A percentile compares a stretch with the other conserved stretches of the same genome.
phyloP scores from a whole-genome alignment of 2,329 filamentous ascomycete species.

The Colletotrichum eleusines region DNA sequence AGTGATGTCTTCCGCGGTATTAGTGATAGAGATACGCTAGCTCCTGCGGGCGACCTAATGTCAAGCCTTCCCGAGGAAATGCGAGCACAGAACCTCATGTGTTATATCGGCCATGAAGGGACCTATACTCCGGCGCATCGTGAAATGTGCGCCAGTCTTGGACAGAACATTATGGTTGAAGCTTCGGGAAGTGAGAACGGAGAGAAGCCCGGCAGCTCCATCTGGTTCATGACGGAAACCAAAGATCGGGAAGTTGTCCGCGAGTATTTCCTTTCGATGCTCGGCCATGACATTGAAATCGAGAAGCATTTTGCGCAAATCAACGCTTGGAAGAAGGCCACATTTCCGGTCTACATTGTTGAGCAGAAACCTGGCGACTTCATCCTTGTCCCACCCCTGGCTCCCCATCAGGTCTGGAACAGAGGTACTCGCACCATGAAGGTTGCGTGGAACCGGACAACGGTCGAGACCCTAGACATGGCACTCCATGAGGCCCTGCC shows the following conservation, averaged over 20 bases:
- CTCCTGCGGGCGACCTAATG: slow-evolving; percentile 91
- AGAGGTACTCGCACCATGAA: slow-evolving; percentile 96
- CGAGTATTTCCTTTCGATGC: slow-evolving; percentile 91
- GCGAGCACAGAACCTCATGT: slow-evolving; percentile 97
- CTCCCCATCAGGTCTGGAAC: slow-evolving; percentile 98
- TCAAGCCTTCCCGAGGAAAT: slow-evolving; percentile 87
- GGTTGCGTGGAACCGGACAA: slow-evolving; percentile 97
- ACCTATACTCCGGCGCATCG: slow-evolving; percentile 96
- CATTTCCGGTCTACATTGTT: slow-evolving; percentile 92
- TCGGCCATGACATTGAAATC: slow-evolving; percentile 96
- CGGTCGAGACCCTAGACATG: slow-evolving; percentile 88
- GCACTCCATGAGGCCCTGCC: slow-evolving; percentile 89
- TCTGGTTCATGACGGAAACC: slow-evolving; percentile 99
- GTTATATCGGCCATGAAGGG: slow-evolving; percentile 96
- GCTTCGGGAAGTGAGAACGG: slow-evolving; percentile 79
- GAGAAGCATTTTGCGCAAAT: slow-evolving; percentile 97
- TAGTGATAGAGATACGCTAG: slow-evolving; percentile 66
- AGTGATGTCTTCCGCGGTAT: slow-evolving; percentile 58
- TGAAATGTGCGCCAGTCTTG: slow-evolving; percentile 96
- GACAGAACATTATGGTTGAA: slow-evolving; percentile 99
- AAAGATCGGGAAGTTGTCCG: slow-evolving; percentile 91
- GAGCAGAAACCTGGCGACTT: slow-evolving; percentile 93
- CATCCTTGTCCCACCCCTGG: slow-evolving; percentile 91
- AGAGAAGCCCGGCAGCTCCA: slow-evolving; percentile 86
- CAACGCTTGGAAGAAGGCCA: slow-evolving; percentile 94